phyloP scores from a whole-genome alignment of 2,329 filamentous ascomycete species.

The Truncatella angustata region DNA sequence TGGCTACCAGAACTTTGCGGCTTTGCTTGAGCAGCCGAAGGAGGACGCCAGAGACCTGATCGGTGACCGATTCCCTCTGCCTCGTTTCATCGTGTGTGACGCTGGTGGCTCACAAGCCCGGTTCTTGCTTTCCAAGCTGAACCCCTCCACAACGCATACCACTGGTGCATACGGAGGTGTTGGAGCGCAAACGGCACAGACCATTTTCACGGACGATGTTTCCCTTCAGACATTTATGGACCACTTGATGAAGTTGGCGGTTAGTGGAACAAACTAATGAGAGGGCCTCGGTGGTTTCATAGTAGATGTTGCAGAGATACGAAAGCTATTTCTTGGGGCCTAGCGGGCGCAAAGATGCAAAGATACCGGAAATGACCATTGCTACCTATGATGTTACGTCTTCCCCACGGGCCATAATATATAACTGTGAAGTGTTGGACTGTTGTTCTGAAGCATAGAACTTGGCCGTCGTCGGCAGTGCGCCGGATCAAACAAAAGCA shows the following conservation, averaged over 20 bases:
- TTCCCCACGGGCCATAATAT: too few species aligned
- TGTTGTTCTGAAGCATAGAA: too few species aligned
- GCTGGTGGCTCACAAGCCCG: constrained; percentile 97
- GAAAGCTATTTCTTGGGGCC: not conserved
- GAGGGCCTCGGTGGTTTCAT: not conserved
- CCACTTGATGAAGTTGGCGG: constrained; percentile 88
- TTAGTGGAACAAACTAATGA: constrained; percentile 53
- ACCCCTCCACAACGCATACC: constrained; percentile 95
- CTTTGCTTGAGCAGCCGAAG: constrained; percentile 86
- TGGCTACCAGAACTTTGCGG: constrained; percentile 93
- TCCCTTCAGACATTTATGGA: constrained; percentile 99
- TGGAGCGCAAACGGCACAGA: constrained; percentile 82
- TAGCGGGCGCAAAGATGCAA: not conserved
- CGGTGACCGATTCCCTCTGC: constrained; percentile 94
- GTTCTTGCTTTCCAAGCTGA: constrained; percentile 95
- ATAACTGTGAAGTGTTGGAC: too few species aligned
- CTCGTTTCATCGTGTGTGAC: constrained; percentile 97
- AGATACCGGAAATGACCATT: not conserved
- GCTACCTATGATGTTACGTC: too few species aligned
- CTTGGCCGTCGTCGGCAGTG: too few species aligned
- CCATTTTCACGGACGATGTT: constrained; percentile 98
- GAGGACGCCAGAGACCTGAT: constrained; percentile 97
- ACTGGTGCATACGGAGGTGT: constrained; percentile 89
- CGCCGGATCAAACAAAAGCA: too few species aligned
- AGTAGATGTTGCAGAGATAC: not conserved